Conservation (phyloP, 768 basidiomycete species). For the Cystofilobasidium ferigula region DNA sequence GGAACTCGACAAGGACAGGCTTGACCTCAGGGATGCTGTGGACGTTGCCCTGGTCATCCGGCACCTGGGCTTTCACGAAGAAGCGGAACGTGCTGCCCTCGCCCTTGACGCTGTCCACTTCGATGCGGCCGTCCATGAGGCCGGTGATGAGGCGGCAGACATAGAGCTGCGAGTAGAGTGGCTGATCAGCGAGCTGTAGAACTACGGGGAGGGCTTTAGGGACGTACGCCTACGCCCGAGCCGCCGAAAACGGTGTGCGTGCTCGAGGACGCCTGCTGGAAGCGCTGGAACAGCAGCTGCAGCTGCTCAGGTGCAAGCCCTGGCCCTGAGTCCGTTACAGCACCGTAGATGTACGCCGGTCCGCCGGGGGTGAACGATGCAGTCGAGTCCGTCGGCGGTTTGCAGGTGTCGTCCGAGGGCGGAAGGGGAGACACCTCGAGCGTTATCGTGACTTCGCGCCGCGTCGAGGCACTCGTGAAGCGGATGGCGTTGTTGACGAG, state of each 20-base stretch:
- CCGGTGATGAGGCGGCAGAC: conserved; percentile 35
- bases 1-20: not conserved
- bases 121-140: conserved; percentile 38
- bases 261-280: conserved; percentile 36
- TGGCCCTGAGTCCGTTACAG: conserved; percentile 27
- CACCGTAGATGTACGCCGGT: conserved; percentile 12
- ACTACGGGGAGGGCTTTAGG: not conserved
- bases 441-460: conserved; percentile 35
- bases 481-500: conserved; percentile 33
- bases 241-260: conserved; percentile 37
- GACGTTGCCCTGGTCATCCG: not conserved
- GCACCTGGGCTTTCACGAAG: conserved; percentile 33
- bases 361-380: not conserved
- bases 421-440: conserved; percentile 36
- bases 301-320: conserved; percentile 40
- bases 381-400: conserved; percentile 30
- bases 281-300: conserved; percentile 39
- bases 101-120: conserved; percentile 39
- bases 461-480: conserved; percentile 33
- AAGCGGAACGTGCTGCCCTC: conserved; percentile 37
- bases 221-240: conserved; percentile 34
- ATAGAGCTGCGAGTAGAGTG: not conserved
- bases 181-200: not conserved
- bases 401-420: conserved; percentile 34
- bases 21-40: no score